These are phyloP conservation scores for Aegilops speltoides DNA, from an alignment of 176 grass and related monocot genomes.

Conservation along the genomic window DNA sequence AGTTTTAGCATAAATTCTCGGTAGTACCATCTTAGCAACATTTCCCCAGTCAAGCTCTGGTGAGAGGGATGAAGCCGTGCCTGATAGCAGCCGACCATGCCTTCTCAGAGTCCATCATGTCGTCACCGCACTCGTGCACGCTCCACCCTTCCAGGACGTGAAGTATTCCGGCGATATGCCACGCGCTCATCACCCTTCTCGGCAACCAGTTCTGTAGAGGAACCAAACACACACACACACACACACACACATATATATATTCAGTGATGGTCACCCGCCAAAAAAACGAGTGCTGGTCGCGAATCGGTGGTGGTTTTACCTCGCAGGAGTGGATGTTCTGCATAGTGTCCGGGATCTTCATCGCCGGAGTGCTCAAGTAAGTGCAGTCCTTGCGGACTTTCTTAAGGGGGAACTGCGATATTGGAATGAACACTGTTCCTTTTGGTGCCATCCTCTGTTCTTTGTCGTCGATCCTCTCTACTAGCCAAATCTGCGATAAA, in stretches of 20 bases:
- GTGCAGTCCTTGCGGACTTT: slow-evolving; percentile 73
- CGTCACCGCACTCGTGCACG: slow-evolving; percentile 70
- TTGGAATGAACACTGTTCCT: slow-evolving; percentile 64
- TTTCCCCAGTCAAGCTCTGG: slow-evolving; percentile 20
- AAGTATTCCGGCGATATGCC: slow-evolving; percentile 79
- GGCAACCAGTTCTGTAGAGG: slow-evolving; percentile 83
- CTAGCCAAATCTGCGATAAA: slow-evolving; percentile 68
- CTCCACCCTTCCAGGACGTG: slow-evolving; percentile 70
- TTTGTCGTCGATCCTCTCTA: slow-evolving; percentile 54
- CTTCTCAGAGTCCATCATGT: slow-evolving; percentile 56
- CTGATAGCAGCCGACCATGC: slow-evolving; percentile 61
- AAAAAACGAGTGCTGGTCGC: too few species aligned
- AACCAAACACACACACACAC: background rate
- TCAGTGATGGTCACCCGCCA: too few species aligned
- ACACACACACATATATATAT: too few species aligned
- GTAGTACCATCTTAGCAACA: background rate
- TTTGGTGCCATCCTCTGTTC: slow-evolving; percentile 71
- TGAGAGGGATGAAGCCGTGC: slow-evolving; percentile 70
- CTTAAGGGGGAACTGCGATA: slow-evolving; percentile 72
- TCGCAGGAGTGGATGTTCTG: slow-evolving; percentile 89
- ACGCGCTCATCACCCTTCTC: slow-evolving; percentile 89
- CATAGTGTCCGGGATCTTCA: slow-evolving; percentile 70
- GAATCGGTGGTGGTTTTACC: slow-evolving; percentile 6
- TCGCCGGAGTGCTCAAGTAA: slow-evolving; percentile 73
- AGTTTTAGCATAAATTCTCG: background rate